Base-by-base conservation (phyloP, 2,329 filamentous ascomycete genomes). In the Hymenoscyphus repandus region DNA sequence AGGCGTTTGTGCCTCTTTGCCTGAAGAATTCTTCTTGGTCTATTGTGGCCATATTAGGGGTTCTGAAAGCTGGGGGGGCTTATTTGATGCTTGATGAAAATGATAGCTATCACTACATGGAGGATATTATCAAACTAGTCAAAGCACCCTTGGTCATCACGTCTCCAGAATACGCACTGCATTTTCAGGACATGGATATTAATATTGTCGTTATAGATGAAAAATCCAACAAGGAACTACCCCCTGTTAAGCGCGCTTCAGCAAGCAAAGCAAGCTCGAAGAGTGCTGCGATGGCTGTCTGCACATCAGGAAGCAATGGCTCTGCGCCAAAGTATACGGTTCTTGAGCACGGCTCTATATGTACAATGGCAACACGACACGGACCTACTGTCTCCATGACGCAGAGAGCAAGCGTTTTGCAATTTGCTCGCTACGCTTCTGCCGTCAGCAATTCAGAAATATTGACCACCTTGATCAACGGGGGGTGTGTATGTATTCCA, bases 71-170 rank as follows among this genome's bases (percentile, higher is more conserved):
- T 27, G 62, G 62, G 5, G 57, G 50, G 12, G 60, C 57, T 9
- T 64, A 58, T 30, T 59, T 66, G 30, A 55, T 60, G 9, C 44
- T 67, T 13, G 61, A 66, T 51, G 58, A 64, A 9, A 51, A 50
- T 6, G 54, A 65, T 46, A 61, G 62, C 4, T 43, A 45, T 15
- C 51, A 43, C 1, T 59, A 62, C 10, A n/a, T 57, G 7, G 6
- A 18, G 5, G 41, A n/a, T 2, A 12, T 44, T n/a, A 22, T 44
- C 32, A n/a, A n/a, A 33, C 20, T 31, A 5, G 17, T 15, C 32
- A 13, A n/a, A n/a, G 30, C 41, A 12, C 10, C 30, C n/a, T 12
- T 44, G 2, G 10, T 44, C 31, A 13, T 44, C 17, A 15, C 15
- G 9, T 12, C 41, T 3, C 20, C 41, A n/a, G 12, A 31, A 13